These are phyloP conservation scores for Pichia scutulata DNA, from an alignment of 805 yeast genomes.

Conservation along the genomic window DNA sequence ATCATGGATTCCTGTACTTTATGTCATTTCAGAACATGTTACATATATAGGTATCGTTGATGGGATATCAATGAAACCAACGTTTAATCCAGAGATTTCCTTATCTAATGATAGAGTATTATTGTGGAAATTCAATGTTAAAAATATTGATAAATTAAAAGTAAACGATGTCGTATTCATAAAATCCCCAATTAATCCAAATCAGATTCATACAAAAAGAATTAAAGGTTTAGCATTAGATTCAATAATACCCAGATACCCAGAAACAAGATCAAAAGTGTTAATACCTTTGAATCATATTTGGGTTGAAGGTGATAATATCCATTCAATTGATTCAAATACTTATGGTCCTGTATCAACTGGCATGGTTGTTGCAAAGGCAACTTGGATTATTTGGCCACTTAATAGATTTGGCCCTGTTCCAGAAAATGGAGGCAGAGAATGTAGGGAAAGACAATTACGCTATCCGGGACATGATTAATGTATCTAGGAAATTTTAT, in stretches of 20 bases:
- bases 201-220: slow-evolving; percentile 68
- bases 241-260: slow-evolving; percentile 48
- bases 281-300: slow-evolving; percentile 70
- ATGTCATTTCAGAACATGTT: slow-evolving; percentile 61
- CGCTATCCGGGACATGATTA: slow-evolving; percentile 3
- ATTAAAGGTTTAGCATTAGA: slow-evolving; percentile 74
- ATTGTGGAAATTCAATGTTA: slow-evolving; percentile 56
- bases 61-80: slow-evolving; percentile 86
- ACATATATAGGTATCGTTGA: slow-evolving; percentile 66
- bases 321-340: slow-evolving; percentile 78
- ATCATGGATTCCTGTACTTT: slow-evolving; percentile 76
- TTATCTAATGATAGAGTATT: slow-evolving; percentile 53
- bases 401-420: slow-evolving; percentile 43
- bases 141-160: slow-evolving; percentile 37
- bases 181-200: slow-evolving; percentile 76
- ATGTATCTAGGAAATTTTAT: background rate
- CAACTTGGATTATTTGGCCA: slow-evolving; percentile 65
- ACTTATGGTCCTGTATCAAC: slow-evolving; percentile 82
- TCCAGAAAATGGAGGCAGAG: slow-evolving; percentile 43
- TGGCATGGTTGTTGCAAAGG: slow-evolving; percentile 76
- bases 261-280: slow-evolving; percentile 58
- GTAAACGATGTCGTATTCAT: slow-evolving; percentile 70
- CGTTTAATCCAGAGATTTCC: slow-evolving; percentile 51
- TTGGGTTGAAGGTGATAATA: slow-evolving; percentile 94
- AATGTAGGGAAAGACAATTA: slow-evolving; percentile 31